Evolutionary conservation across 1,284 basidiomycete genomes (phyloP), one percentile per base, ranked within the genome.

Genomic region (Neolentinus lepideus): DNA sequence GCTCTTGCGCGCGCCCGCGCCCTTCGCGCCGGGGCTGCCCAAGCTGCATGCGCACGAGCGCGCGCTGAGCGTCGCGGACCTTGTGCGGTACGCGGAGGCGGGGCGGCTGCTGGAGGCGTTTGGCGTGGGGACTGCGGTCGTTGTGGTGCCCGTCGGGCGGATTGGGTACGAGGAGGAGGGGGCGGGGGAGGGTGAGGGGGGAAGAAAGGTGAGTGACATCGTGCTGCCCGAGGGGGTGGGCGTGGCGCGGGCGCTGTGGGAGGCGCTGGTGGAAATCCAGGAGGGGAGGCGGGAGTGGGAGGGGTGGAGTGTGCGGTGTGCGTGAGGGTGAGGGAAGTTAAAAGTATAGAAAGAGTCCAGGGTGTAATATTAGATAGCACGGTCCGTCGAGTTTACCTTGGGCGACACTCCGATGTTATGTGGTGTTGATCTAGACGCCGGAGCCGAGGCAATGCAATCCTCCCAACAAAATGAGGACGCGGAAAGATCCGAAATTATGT

Each of bases 81-180:
- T 94, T 47, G 65, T 70, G 12, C 62, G 66, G 3, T 81, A 77
- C 63, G 69, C 74, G 0, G 61, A 71, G 0, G 63, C 74, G 9
- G 87, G 84, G 16, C 73, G 68, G 14, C 67, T 94, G 16, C 61
- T 81, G 6, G 92, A 94, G 67, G 75, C 81, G 16, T 88, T 94
- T 58, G 82, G 83, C 16, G 79, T 85, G 1, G 91, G 92, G 0
- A 91, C 86, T 0, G 85, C 85, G 0, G 85, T 80, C 9, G 73
- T 85, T 26, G 78, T 89, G 22, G 77, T 76, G 1, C 77, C 82
- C 14, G 75, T 88, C 25, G 75, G 78, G 26, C 71, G 75, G 36
- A 83, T 87, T 54, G 80, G 80, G 2, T 78, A 73, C 61, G 21
- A 29, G 21, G 26, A 16, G 21, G 26, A 52, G 33, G 33, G 11